Evolutionary conservation across 768 basidiomycete genomes (phyloP).

Genomic region (Omphalotus guepiniiformis): DNA sequence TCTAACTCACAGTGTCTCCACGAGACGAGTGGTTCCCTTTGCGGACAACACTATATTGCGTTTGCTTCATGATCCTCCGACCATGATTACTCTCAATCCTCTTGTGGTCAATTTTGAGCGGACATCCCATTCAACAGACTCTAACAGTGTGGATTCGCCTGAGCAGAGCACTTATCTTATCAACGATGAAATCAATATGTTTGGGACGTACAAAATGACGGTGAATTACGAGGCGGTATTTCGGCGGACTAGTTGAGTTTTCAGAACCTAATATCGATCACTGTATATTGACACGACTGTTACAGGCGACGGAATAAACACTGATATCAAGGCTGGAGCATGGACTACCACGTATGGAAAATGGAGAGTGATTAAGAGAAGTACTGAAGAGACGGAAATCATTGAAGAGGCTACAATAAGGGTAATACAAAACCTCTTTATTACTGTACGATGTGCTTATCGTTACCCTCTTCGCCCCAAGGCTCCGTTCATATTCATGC

Average conservation of each 20-base stretch:
- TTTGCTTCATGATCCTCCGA: slow-evolving; percentile 29
- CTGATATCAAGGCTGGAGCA: slow-evolving; percentile 18
- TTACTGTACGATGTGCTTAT: not conserved
- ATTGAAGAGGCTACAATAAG: slow-evolving; percentile 22
- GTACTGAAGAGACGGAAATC: slow-evolving; percentile 9
- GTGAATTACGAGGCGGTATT: slow-evolving; percentile 24
- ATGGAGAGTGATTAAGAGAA: slow-evolving; percentile 16
- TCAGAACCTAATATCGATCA: not conserved
- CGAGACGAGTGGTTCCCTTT: too few relatives aligned
- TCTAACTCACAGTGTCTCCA: too few relatives aligned
- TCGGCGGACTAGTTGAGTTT: not conserved
- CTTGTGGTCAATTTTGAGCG: slow-evolving; percentile 21
- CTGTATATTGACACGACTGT: slow-evolving; percentile 1
- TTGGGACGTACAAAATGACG: slow-evolving; percentile 19
- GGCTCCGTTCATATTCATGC: slow-evolving; percentile 31
- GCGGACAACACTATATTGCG: slow-evolving; percentile 19
- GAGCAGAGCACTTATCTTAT: slow-evolving; percentile 26
- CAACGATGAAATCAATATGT: slow-evolving; percentile 24
- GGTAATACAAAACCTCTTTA: slow-evolving; percentile 18
- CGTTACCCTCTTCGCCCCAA: slow-evolving; percentile 8
- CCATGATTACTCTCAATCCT: slow-evolving; percentile 26
- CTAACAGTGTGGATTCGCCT: slow-evolving; percentile 15
- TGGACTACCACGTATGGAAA: slow-evolving; percentile 21
- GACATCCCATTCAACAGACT: too few relatives aligned
- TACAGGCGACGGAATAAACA: slow-evolving; percentile 21